phyloP scores from a whole-genome alignment of 148 eudicot genomes.

The Beta vulgaris region DNA sequence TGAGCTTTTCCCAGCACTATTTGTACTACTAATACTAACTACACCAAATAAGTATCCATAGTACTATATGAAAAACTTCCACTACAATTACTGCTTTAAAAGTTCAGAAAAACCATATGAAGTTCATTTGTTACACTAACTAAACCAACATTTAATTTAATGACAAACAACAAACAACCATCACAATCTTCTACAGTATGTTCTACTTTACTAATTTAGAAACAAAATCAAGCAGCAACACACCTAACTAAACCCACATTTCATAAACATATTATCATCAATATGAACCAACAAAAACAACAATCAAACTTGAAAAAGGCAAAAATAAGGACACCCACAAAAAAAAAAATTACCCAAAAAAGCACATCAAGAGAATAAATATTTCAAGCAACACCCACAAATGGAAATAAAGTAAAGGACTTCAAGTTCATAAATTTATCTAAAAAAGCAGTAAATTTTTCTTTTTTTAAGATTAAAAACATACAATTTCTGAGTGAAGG shows the following conservation, averaged over 20 bases:
- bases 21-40: too few species aligned
- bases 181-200: not conserved
- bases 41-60: too few species aligned
- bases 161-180: not conserved
- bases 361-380: not conserved
- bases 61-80: too few species aligned
- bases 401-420: not conserved
- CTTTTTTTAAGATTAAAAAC: too few species aligned
- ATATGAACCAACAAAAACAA: not conserved
- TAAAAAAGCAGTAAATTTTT: not conserved
- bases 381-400: slow-evolving; percentile 5
- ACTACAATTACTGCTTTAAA: too few species aligned
- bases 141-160: too few species aligned
- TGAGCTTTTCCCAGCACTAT: too few species aligned
- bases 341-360: not conserved
- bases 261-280: not conserved
- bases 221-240: slow-evolving; percentile 7
- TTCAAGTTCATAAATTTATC: not conserved
- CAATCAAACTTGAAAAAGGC: not conserved
- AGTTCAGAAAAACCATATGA: too few species aligned
- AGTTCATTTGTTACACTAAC: too few species aligned
- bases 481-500: slow-evolving; percentile 19
- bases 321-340: too few species aligned
- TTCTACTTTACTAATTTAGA: not conserved
- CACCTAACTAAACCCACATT: not conserved